Percentiles rank a stretch among this genome's conserved stretches.
phyloP scores from a whole-genome alignment of 345 rosid species.

The Gossypioides kirkii region DNA sequence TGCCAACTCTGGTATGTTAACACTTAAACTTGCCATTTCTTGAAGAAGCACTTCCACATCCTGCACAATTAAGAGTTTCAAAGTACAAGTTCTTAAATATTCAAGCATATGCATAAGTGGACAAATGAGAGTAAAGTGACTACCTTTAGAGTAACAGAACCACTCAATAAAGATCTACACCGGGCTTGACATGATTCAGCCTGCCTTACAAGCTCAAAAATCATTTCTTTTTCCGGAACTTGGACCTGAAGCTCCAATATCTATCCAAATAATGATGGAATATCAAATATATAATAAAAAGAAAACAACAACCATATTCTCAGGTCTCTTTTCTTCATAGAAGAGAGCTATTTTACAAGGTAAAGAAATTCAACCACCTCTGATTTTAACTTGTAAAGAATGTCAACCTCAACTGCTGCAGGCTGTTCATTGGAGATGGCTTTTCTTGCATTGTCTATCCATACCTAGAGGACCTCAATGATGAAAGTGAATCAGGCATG shows the following conservation, averaged over 20 bases:
- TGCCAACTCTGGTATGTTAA: constrained; percentile 62
- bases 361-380: constrained; percentile 46
- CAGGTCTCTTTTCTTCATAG: neutral
- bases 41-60: constrained; percentile 51
- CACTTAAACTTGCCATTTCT: constrained; percentile 42
- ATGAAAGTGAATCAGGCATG: constrained; percentile 18
- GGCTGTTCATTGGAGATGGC: constrained; percentile 35
- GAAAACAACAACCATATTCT: neutral
- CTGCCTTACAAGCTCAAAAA: constrained; percentile 45
- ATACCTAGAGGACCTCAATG: constrained; percentile 41
- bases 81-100: constrained; percentile 11
- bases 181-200: constrained; percentile 54
- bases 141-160: constrained; percentile 56
- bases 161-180: constrained; percentile 49
- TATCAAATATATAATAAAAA: constrained; percentile 14
- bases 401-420: constrained; percentile 45
- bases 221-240: constrained; percentile 52
- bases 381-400: constrained; percentile 63
- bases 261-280: constrained; percentile 32
- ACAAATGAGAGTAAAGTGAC: constrained; percentile 1
- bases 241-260: constrained; percentile 64
- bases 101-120: neutral
- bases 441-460: constrained; percentile 47
- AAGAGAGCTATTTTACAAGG: constrained; percentile 1
- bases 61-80: constrained; percentile 35